A percentile compares a stretch with the other conserved stretches of the same genome.
These are phyloP conservation scores for Colletotrichum cordylinicola DNA, from an alignment of 2,329 filamentous ascomycete species.

Conservation along the genomic window DNA sequence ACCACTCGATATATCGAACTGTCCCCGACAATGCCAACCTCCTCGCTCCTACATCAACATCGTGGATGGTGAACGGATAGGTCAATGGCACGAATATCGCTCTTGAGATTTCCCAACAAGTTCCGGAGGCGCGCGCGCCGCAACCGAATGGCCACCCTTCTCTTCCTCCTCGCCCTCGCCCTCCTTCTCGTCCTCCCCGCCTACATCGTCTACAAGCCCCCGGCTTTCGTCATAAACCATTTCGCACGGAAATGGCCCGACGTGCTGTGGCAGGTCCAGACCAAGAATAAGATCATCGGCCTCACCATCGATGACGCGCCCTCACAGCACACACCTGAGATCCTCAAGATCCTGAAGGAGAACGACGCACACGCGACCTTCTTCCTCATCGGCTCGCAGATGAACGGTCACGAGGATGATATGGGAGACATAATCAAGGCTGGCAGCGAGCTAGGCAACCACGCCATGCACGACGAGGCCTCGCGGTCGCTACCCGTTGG, in stretches of 20 bases:
- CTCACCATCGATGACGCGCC: slow-evolving; percentile 90
- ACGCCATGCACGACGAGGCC: slow-evolving; percentile 88
- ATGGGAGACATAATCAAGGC: slow-evolving; percentile 63
- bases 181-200: slow-evolving; percentile 42
- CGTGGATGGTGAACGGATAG: slow-evolving; percentile 1
- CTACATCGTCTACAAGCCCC: slow-evolving; percentile 74
- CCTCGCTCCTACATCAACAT: background rate
- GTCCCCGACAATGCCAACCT: background rate
- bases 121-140: slow-evolving; percentile 63
- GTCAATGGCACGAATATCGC: slow-evolving; percentile 39
- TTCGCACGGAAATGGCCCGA: slow-evolving; percentile 77
- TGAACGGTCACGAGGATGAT: slow-evolving; percentile 58
- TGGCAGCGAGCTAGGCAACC: slow-evolving; percentile 81
- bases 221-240: slow-evolving; percentile 71
- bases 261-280: slow-evolving; percentile 74
- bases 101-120: slow-evolving; percentile 61
- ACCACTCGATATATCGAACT: background rate
- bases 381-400: slow-evolving; percentile 86
- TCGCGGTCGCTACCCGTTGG: slow-evolving; percentile 64
- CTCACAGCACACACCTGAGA: slow-evolving; percentile 72
- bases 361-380: slow-evolving; percentile 80
- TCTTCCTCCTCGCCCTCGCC: slow-evolving; percentile 43
- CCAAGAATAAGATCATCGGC: slow-evolving; percentile 70
- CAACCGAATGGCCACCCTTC: slow-evolving; percentile 62
- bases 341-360: slow-evolving; percentile 69